A percentile compares a stretch with the other conserved stretches of the same genome.
phyloP scores from a whole-genome alignment of 2,329 filamentous ascomycete species.

The Aureobasidium sp. region DNA sequence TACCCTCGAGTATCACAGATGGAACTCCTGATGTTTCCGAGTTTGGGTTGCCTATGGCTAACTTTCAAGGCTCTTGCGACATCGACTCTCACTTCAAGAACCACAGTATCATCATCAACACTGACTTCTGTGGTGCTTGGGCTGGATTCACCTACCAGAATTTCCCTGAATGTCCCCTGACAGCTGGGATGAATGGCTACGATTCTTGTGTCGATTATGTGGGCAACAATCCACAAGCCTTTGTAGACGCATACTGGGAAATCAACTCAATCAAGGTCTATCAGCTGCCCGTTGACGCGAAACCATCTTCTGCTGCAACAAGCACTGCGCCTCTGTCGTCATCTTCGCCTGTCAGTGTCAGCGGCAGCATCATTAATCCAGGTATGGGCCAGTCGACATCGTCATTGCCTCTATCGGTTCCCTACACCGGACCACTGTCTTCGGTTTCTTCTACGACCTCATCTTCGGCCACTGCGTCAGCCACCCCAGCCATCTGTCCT shows the following conservation, averaged over 20 bases:
- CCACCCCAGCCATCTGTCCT: constrained; percentile 20
- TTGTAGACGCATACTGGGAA: constrained; percentile 35
- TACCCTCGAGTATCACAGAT: constrained; percentile 37
- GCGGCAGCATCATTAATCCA: constrained; percentile 21
- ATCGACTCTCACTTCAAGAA: constrained; percentile 33
- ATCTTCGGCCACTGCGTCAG: constrained; percentile 2
- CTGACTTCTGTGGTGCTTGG: constrained; percentile 35
- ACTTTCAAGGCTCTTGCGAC: constrained; percentile 46
- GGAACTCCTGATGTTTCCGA: constrained; percentile 50
- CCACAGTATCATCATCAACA: constrained; percentile 35
- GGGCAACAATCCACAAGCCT: constrained; percentile 27
- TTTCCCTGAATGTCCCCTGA: constrained; percentile 26
- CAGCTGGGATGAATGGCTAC: constrained; percentile 18
- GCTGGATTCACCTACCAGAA: constrained; percentile 29
- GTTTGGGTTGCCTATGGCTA: constrained; percentile 57
- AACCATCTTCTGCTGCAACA: constrained; percentile 4
- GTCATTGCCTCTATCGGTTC: constrained; percentile 16
- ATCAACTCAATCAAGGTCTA: constrained; percentile 37
- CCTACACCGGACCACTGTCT: constrained; percentile 27
- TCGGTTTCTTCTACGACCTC: constrained; percentile 19
- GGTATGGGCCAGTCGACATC: constrained; percentile 26
- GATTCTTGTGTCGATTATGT: constrained; percentile 30
- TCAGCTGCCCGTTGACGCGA: constrained; percentile 26
- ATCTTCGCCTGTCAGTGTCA: constrained; percentile 10
- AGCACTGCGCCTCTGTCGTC: constrained; percentile 13